Evolutionary conservation across 768 basidiomycete genomes (phyloP).

Genomic region (Xerocomellus chrysenteron): DNA sequence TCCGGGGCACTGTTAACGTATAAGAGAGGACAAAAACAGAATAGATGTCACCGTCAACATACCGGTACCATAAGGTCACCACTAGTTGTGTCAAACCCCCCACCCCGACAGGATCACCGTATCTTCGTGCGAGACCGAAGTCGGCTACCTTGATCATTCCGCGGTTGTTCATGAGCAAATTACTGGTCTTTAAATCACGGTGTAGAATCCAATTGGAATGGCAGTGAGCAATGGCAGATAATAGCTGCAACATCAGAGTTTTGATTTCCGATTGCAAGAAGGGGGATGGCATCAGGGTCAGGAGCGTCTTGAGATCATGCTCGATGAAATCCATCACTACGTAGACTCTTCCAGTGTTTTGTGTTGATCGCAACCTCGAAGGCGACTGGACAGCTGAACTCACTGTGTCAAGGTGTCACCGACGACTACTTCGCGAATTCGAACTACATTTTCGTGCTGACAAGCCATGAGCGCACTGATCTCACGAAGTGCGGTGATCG

Average conservation of each 20-base stretch:
- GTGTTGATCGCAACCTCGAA: slow-evolving; percentile 8
- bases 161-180: slow-evolving; percentile 97
- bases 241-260: slow-evolving; percentile 88
- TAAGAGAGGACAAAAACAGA: slow-evolving; percentile 9
- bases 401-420: slow-evolving; percentile 99
- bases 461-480: slow-evolving; percentile 96
- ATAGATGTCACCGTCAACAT: slow-evolving; percentile 28
- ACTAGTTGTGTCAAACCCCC: slow-evolving; percentile 98
- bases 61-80: slow-evolving; percentile 99
- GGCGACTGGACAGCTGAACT: slow-evolving; percentile 40
- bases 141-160: slow-evolving; percentile 99
- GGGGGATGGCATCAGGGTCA: slow-evolving; percentile 92
- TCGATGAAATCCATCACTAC: slow-evolving; percentile 99
- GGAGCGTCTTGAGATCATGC: slow-evolving; percentile 95
- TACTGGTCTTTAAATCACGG: slow-evolving; percentile 96
- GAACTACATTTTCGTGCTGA: slow-evolving; percentile 93
- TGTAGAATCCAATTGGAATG: slow-evolving; percentile 98
- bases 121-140: slow-evolving; percentile 93
- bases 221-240: slow-evolving; percentile 91
- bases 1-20: slow-evolving; percentile 75
- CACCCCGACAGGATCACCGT: slow-evolving; percentile 93
- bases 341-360: slow-evolving; percentile 68
- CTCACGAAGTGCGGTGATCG: slow-evolving; percentile 94
- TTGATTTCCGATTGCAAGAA: slow-evolving; percentile 99
- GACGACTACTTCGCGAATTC: slow-evolving; percentile 96